Evolutionary conservation across 805 yeast species (phyloP), one percentile per base, ranked within the genome.

Genomic region (Pichia paraexigua): DNA sequence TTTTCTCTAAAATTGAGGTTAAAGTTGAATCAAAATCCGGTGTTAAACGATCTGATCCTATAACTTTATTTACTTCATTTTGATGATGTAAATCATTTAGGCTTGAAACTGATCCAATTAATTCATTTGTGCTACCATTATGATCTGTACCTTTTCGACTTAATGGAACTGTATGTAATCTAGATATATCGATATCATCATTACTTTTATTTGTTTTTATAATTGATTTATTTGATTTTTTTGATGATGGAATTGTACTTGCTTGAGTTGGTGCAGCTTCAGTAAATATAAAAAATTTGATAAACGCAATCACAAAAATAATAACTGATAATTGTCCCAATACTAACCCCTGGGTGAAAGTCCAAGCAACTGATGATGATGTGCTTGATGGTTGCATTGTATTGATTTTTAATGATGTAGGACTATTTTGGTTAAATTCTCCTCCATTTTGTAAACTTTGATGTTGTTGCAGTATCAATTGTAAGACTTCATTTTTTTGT

Each of bases 281-380:
- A 46, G 87, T 82, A 62, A 87, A 87, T 0, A 87, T 83, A 60
- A 87, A 87, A 65, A 85, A 86, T 66, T 81, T 82, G 54, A 86
- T 78, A 62, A 87, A 85, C 35, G 85, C 74, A 4, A 78, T 74
- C 40, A 85, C 66, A 13, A 84, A 73, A 1, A 84, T 57, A 43
- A 87, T 77, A 12, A 87, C 89, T 58, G 88, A 82, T 17, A 84
- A 58, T 61, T 87, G 94, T 0, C 95, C 95, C 2, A 86, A 53
- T 1, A 86, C 69, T 15, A 87, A 71, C 2, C 95, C 95, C 57
- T 85, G 87, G 0, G 89, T 80, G 60, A 87, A 87, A n/a, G 86
- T 78, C 85, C 87, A 81, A 13, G 59, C 55, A 8, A 57, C 5
- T 5, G 20, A 54, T 17, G 47, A 30, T 5, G 20, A 54, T 17